phyloP scores from a whole-genome alignment of 768 basidiomycete genomes.

The Russula foetens region DNA sequence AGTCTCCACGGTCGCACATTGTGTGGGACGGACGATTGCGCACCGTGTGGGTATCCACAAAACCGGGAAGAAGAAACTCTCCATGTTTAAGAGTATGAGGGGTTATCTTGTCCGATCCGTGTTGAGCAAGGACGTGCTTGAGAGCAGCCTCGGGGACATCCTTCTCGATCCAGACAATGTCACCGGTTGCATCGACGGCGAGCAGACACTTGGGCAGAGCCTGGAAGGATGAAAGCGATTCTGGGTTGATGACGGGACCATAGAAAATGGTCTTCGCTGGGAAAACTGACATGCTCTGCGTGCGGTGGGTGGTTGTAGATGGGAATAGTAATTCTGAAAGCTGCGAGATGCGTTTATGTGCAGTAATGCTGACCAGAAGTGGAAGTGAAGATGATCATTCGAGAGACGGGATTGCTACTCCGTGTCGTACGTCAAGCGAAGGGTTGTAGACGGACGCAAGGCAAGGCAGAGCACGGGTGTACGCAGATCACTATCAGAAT shows the following conservation, averaged over 20 bases:
- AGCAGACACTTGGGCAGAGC: conserved; percentile 48
- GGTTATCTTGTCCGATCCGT: conserved; percentile 35
- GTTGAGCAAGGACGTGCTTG: conserved; percentile 41
- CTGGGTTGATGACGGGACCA: conserved; percentile 51
- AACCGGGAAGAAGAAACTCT: conserved; percentile 76
- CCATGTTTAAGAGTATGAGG: conserved; percentile 35
- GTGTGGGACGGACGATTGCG: conserved; percentile 24
- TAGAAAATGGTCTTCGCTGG: conserved; percentile 33
- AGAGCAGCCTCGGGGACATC: conserved; percentile 43
- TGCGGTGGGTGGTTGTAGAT: neutral
- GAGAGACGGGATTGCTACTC: too few relatives aligned
- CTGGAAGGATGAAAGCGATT: conserved; percentile 34
- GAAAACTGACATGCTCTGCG: neutral
- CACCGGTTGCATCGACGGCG: conserved; percentile 40
- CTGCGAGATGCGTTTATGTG: neutral
- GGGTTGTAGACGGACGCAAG: too few relatives aligned
- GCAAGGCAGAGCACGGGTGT: neutral
- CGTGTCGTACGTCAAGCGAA: too few relatives aligned
- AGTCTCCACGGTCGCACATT: neutral
- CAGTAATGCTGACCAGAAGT: too few relatives aligned
- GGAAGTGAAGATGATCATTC: too few relatives aligned
- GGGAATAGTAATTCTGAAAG: too few relatives aligned
- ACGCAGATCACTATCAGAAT: neutral
- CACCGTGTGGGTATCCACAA: conserved; percentile 90
- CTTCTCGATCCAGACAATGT: conserved; percentile 65